phyloP scores from a whole-genome alignment of 768 basidiomycete genomes.

The Tylopilus subfusipes region DNA sequence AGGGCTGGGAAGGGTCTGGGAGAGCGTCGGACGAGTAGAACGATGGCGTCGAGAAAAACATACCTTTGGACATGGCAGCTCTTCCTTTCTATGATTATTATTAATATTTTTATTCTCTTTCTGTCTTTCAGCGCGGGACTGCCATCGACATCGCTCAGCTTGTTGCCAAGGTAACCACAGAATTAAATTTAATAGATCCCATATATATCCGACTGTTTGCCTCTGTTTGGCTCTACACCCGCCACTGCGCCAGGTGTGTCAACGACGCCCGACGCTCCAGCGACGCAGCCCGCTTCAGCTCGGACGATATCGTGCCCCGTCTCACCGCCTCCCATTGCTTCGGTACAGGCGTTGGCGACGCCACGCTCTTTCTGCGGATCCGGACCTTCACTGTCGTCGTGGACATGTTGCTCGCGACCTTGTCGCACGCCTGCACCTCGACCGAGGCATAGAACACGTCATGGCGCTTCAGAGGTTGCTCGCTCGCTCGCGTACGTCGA shows the following conservation, averaged over 20 bases:
- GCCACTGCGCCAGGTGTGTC: constrained; percentile 15
- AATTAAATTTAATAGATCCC: background rate
- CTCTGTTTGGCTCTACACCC: constrained; percentile 20
- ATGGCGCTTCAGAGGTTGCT: constrained; percentile 20
- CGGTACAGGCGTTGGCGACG: constrained; percentile 21
- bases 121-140: background rate
- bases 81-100: background rate
- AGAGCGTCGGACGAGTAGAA: background rate
- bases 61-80: constrained; percentile 4
- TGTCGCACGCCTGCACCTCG: constrained; percentile 2
- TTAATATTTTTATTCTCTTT: background rate
- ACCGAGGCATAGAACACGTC: constrained; percentile 30
- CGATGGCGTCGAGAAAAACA: background rate
- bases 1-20: constrained; percentile 41
- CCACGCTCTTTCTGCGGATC: constrained; percentile 13
- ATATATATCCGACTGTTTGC: constrained; percentile 7
- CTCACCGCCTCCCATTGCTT: constrained; percentile 4
- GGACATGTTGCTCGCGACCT: background rate
- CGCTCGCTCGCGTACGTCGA: constrained; percentile 14
- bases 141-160: background rate
- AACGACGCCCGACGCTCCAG: constrained; percentile 25
- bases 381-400: constrained; percentile 8
- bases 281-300: constrained; percentile 29
- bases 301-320: constrained; percentile 29
- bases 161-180: constrained; percentile 2